phyloP scores from a whole-genome alignment of 139 green algal genomes.

The Chlamydomonas asymmetrica region DNA sequence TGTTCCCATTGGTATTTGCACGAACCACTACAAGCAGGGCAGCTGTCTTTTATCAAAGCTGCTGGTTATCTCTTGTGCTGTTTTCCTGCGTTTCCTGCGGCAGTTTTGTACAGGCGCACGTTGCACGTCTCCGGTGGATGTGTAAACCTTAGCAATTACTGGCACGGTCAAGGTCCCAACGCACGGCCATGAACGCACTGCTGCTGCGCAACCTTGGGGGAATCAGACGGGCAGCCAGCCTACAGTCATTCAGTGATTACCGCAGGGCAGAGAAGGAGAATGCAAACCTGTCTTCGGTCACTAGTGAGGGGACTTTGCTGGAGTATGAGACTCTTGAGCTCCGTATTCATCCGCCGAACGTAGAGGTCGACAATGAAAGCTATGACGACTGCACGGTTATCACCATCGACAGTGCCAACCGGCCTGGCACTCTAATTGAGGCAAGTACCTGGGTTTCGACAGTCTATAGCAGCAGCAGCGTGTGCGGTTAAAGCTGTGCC shows the following conservation, averaged over 20 bases:
- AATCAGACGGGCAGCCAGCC: slow-evolving; percentile 26
- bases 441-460: slow-evolving; percentile 31
- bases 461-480: neutral
- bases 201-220: slow-evolving; percentile 31
- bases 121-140: neutral
- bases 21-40: no score
- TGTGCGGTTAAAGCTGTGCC: no score
- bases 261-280: slow-evolving; percentile 36
- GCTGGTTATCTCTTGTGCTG: no score
- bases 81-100: no score
- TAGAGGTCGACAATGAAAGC: slow-evolving; percentile 79
- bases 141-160: neutral
- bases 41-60: no score
- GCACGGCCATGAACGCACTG: slow-evolving; percentile 31
- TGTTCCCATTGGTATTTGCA: no score
- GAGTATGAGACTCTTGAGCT: slow-evolving; percentile 84
- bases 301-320: slow-evolving; percentile 64
- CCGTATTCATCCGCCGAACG: slow-evolving; percentile 77
- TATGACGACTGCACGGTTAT: slow-evolving; percentile 78
- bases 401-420: slow-evolving; percentile 92
- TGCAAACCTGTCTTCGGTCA: slow-evolving; percentile 40
- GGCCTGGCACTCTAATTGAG: slow-evolving; percentile 93
- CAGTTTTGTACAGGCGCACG: neutral
- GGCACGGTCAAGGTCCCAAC: neutral
- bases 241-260: slow-evolving; percentile 51